Percentiles rank a stretch among this genome's conserved stretches.
Conservation (phyloP, 495 filamentous ascomycete species). For the Amorphotheca resinae region DNA sequence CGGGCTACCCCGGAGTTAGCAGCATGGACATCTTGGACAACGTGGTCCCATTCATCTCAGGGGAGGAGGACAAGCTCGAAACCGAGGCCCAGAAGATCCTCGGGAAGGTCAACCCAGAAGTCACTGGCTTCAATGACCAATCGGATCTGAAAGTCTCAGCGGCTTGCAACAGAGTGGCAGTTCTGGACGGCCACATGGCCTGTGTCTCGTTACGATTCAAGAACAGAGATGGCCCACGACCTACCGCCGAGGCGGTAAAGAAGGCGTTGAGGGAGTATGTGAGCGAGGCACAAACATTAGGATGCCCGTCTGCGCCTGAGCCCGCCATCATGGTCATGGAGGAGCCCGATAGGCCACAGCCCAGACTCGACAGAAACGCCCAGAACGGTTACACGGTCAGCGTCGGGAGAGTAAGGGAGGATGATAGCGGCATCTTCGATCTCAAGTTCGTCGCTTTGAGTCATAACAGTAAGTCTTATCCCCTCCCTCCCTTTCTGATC, state of each 20-base stretch:
- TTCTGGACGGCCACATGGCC: constrained; percentile 75
- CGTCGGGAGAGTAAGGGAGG: background rate
- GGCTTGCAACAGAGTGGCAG: constrained; percentile 71
- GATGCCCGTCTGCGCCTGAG: constrained; percentile 63
- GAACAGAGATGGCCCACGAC: constrained; percentile 20
- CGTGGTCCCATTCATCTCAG: constrained; percentile 74
- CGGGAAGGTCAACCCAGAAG: constrained; percentile 49
- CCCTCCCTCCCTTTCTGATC: background rate
- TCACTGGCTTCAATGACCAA: constrained; percentile 55
- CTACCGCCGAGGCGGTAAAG: constrained; percentile 52
- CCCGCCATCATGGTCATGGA: constrained; percentile 67
- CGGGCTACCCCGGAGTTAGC: constrained; percentile 78
- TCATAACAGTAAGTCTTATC: constrained; percentile 68
- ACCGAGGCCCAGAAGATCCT: constrained; percentile 80
- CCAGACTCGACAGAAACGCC: constrained; percentile 67
- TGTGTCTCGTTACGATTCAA: constrained; percentile 69
- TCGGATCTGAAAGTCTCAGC: constrained; percentile 54
- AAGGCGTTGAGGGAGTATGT: constrained; percentile 58
- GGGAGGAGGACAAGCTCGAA: constrained; percentile 82
- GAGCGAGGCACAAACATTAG: constrained; percentile 60
- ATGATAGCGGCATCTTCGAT: constrained; percentile 45
- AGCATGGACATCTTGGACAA: constrained; percentile 68
- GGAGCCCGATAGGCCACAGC: constrained; percentile 70
- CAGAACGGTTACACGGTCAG: constrained; percentile 68
- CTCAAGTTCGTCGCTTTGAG: constrained; percentile 71